A percentile compares a stretch with the other conserved stretches of the same genome.
phyloP scores from a whole-genome alignment of 2,329 filamentous ascomycete species.

The Claviceps paspali region DNA sequence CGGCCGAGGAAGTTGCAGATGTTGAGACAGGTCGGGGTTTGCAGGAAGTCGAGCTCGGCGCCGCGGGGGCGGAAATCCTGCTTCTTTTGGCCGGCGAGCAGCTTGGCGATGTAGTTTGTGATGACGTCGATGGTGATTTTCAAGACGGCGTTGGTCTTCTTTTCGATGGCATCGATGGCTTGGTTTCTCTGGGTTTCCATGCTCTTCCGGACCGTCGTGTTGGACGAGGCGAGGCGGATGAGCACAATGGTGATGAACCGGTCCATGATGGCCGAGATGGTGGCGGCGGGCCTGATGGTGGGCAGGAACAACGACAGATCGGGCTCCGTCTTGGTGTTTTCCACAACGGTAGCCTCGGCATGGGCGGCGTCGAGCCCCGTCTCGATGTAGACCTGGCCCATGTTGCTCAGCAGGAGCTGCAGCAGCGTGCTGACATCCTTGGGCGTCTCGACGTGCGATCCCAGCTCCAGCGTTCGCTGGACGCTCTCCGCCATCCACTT shows the following conservation, averaged over 20 bases:
- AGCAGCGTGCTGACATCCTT: constrained; percentile 84
- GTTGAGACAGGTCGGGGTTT: constrained; percentile 71
- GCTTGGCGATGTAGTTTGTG: constrained; percentile 58
- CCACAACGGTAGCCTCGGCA: constrained; percentile 61
- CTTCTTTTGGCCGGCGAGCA: constrained; percentile 67
- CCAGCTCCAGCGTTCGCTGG: constrained; percentile 79
- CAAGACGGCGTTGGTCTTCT: constrained; percentile 54
- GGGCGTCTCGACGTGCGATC: constrained; percentile 71
- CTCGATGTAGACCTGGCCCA: constrained; percentile 70
- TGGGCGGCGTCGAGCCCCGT: constrained; percentile 53
- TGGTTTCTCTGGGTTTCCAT: constrained; percentile 71
- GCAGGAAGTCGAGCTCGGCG: constrained; percentile 61
- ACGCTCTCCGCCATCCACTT: constrained; percentile 96
- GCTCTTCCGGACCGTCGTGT: constrained; percentile 75
- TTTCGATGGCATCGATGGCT: constrained; percentile 65
- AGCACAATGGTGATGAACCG: constrained; percentile 84
- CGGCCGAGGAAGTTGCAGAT: constrained; percentile 69
- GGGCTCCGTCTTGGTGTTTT: constrained; percentile 68
- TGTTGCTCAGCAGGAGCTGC: constrained; percentile 66
- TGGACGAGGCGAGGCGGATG: constrained; percentile 74
- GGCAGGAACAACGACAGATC: constrained; percentile 75
- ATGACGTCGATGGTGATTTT: constrained; percentile 49
- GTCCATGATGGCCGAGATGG: constrained; percentile 83
- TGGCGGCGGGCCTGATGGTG: constrained; percentile 65
- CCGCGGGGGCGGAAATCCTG: constrained; percentile 82